Conservation (phyloP, 345 rosid species). For the Arabis alpina region DNA sequence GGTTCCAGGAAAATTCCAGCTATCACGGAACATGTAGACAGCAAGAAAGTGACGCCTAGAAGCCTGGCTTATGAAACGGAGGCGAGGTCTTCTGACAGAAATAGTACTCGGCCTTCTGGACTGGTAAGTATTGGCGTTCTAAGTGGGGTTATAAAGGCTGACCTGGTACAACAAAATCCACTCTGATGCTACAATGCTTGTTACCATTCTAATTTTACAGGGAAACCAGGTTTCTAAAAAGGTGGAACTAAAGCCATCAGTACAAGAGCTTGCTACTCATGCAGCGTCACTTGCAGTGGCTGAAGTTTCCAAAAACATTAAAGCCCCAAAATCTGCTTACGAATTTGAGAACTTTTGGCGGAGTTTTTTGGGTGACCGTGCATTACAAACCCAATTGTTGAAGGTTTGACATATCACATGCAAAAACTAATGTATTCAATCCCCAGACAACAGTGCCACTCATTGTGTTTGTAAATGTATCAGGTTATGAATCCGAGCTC, state of each 20-base stretch:
- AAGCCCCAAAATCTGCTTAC: conserved; percentile 77
- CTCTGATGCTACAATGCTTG: conserved; percentile 8
- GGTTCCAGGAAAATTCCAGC: conserved; percentile 43
- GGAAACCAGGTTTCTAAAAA: conserved; percentile 45
- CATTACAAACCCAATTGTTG: conserved; percentile 63
- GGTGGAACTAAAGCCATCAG: conserved; percentile 59
- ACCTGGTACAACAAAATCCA: neutral
- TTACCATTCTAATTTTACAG: conserved; percentile 41
- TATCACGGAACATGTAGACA: conserved; percentile 47
- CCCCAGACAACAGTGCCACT: neutral
- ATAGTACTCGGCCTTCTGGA: conserved; percentile 43
- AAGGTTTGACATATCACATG: conserved; percentile 54
- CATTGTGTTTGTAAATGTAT: conserved; percentile 25
- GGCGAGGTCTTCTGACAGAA: conserved; percentile 32
- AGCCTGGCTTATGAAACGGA: conserved; percentile 41
- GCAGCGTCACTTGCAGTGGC: conserved; percentile 78
- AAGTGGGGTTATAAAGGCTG: neutral
- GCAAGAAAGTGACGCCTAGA: conserved; percentile 42
- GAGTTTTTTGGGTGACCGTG: conserved; percentile 65
- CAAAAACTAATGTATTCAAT: neutral
- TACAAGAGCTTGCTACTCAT: conserved; percentile 82
- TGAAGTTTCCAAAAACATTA: conserved; percentile 73
- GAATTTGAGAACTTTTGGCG: conserved; percentile 88
- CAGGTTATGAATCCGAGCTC: conserved; percentile 76
- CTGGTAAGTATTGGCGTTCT: conserved; percentile 25